Percentiles rank a stretch among this genome's conserved stretches.
Conservation (phyloP, 768 basidiomycete genomes). For the Lactarius hatsudake region DNA sequence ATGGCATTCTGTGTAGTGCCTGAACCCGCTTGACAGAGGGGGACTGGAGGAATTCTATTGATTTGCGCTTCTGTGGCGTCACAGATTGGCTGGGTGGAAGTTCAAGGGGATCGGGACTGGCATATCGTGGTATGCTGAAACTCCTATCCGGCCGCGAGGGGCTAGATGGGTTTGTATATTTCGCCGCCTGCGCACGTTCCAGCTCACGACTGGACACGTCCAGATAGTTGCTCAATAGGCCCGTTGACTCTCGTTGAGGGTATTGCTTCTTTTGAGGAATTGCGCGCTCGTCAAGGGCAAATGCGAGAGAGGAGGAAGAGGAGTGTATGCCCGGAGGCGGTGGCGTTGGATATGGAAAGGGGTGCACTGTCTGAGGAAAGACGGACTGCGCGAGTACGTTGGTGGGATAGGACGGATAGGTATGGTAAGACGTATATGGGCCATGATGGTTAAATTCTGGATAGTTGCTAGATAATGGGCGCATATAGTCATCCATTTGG, state of each 20-base stretch:
- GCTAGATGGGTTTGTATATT: conserved; percentile 25
- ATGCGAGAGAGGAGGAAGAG: conserved; percentile 74
- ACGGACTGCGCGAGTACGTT: conserved; percentile 61
- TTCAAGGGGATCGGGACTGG: conserved; percentile 32
- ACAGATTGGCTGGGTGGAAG: conserved; percentile 31
- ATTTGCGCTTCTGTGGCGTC: conserved; percentile 74
- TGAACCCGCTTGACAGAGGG: conserved; percentile 62
- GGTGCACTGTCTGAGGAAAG: conserved; percentile 60
- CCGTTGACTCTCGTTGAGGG: conserved; percentile 54
- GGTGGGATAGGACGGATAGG: conserved; percentile 52
- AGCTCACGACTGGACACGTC: conserved; percentile 51
- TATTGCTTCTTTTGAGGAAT: conserved; percentile 36
- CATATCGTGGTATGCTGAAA: conserved; percentile 34
- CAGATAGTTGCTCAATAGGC: conserved; percentile 68
- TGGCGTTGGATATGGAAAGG: conserved; percentile 66
- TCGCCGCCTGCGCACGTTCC: conserved; percentile 33
- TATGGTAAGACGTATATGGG: conserved; percentile 43
- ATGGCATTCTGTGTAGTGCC: conserved; percentile 28
- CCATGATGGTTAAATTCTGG: conserved; percentile 37
- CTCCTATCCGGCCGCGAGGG: conserved; percentile 29
- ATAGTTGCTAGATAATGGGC: conserved; percentile 25
- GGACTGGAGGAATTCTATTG: conserved; percentile 54
- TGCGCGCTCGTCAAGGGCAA: conserved; percentile 57
- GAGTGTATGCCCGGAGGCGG: conserved; percentile 58
- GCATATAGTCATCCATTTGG: conserved; percentile 22